Percentiles rank a stretch among this genome's conserved stretches.
phyloP scores from a whole-genome alignment of 345 rosid genomes.

The Eutrema heterophyllum region DNA sequence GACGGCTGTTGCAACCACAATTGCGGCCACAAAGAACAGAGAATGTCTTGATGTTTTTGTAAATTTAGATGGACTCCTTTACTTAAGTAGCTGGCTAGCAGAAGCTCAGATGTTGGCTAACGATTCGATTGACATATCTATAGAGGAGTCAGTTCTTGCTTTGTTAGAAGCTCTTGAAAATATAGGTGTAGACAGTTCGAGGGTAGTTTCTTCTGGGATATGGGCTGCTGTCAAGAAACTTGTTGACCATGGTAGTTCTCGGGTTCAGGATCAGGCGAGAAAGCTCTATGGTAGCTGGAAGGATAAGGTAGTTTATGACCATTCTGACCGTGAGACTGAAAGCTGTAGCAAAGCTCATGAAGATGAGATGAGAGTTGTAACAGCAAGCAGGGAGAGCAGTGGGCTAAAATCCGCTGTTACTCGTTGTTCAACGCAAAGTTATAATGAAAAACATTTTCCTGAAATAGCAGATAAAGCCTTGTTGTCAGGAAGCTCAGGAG shows the following conservation, averaged over 20 bases:
- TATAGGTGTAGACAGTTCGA: slow-evolving; percentile 57
- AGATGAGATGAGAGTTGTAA: slow-evolving; percentile 24
- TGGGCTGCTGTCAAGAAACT: slow-evolving; percentile 62
- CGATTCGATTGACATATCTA: slow-evolving; percentile 43
- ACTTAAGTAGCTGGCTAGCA: slow-evolving; percentile 72
- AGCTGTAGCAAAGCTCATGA: slow-evolving; percentile 24
- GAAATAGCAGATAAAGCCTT: slow-evolving; percentile 30
- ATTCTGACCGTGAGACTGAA: slow-evolving; percentile 26
- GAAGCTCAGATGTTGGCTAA: slow-evolving; percentile 47
- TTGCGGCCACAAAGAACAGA: slow-evolving; percentile 73
- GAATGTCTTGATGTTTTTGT: slow-evolving; percentile 90
- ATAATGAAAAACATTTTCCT: slow-evolving; percentile 35
- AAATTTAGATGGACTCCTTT: slow-evolving; percentile 72
- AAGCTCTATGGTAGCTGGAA: slow-evolving; percentile 61
- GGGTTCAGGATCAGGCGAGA: slow-evolving; percentile 66
- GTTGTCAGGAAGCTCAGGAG: slow-evolving; percentile 36
- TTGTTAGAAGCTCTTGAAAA: slow-evolving; percentile 68
- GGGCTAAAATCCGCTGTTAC: slow-evolving; percentile 33
- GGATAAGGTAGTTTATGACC: slow-evolving; percentile 32
- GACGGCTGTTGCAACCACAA: slow-evolving; percentile 81
- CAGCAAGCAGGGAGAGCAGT: slow-evolving; percentile 31
- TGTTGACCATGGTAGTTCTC: slow-evolving; percentile 55
- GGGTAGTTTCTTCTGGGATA: slow-evolving; percentile 69
- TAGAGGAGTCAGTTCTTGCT: slow-evolving; percentile 72
- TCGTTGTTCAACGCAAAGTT: slow-evolving; percentile 35